These are phyloP conservation scores for Coemansia sp. DNA, from an alignment of 192 early-diverging fungal species.

Conservation along the genomic window DNA sequence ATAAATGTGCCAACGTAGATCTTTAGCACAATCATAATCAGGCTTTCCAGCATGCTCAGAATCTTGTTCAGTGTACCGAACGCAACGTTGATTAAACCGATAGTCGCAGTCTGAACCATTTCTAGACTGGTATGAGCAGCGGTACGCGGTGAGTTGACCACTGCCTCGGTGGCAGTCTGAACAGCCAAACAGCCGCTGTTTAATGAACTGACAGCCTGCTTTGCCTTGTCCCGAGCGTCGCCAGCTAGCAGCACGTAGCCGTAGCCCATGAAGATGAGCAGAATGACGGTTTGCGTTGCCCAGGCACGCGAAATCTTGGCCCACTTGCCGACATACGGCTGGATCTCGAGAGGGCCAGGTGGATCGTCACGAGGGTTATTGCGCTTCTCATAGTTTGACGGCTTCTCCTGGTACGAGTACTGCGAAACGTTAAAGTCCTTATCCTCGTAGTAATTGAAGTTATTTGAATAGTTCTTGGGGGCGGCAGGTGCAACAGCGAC, in stretches of 20 bases:
- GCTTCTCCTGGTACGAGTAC: conserved; percentile 13
- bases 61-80: conserved; percentile 18
- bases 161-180: conserved; percentile 14
- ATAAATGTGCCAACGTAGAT: conserved; percentile 45
- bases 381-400: neutral
- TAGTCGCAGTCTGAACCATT: conserved; percentile 15
- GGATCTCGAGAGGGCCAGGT: neutral
- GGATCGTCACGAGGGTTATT: neutral
- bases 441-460: neutral
- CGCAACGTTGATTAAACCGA: conserved; percentile 11
- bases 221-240: conserved; percentile 12
- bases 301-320: conserved; percentile 30
- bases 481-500: neutral
- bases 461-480: neutral
- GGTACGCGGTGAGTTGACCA: conserved; percentile 28
- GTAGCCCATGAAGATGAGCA: conserved; percentile 33
- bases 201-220: neutral
- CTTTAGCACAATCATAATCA: conserved; percentile 36
- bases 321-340: conserved; percentile 41
- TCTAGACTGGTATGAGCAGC: conserved; percentile 21
- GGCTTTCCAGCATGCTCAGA: conserved; percentile 19
- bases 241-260: conserved; percentile 19
- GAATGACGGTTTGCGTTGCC: conserved; percentile 33
- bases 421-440: neutral
- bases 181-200: conserved; percentile 19